Evolutionary conservation across 441 rosid genomes (phyloP).

Genomic region (Flueggea neowawraea): DNA sequence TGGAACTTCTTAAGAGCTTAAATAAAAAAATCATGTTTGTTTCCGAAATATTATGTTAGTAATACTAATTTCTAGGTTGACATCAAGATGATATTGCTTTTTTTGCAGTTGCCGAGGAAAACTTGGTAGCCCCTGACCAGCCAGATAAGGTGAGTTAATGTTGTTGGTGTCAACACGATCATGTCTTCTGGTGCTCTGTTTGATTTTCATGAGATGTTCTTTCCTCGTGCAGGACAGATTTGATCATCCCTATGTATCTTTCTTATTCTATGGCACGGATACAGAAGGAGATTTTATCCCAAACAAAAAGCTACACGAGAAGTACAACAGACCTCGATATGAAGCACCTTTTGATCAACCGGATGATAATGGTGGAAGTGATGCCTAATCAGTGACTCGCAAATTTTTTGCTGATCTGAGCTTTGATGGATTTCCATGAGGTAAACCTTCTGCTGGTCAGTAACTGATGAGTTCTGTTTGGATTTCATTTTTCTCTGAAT

Average conservation of each 20-base stretch:
- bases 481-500: no score
- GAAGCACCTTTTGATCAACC: constrained; percentile 64
- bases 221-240: constrained; percentile 61
- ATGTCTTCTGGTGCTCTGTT: no score
- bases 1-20: no score
- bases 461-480: no score
- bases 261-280: constrained; percentile 82
- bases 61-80: no score
- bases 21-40: no score
- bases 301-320: constrained; percentile 84
- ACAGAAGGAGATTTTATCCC: constrained; percentile 92
- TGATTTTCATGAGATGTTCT: no score
- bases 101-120: constrained; percentile 87
- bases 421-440: no score
- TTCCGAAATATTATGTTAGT: no score
- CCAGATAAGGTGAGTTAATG: constrained; percentile 54
- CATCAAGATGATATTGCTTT: constrained; percentile 1
- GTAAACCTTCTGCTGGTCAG: no score
- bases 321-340: constrained; percentile 69
- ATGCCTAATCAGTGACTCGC: constrained; percentile 14
- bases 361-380: constrained; percentile 35
- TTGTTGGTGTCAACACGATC: neutral
- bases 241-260: constrained; percentile 86
- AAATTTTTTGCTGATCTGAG: no score
- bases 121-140: constrained; percentile 58